Conservation (phyloP, 768 basidiomycete genomes). For the Melanogaster broomeanus region DNA sequence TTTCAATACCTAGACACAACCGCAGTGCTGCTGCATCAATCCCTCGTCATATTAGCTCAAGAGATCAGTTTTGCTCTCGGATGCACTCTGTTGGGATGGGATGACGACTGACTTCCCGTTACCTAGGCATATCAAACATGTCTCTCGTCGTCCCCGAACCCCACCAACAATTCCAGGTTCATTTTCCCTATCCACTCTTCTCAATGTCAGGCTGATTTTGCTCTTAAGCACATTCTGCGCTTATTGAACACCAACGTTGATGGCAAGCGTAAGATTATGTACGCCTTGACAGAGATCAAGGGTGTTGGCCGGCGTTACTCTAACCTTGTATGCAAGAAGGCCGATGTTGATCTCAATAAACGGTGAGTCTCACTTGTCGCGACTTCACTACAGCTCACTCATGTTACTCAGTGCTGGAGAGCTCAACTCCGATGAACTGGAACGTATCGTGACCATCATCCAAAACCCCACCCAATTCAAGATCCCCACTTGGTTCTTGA, state of each 20-base stretch:
- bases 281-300: constrained; percentile 99
- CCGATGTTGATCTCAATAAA: constrained; percentile 98
- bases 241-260: constrained; percentile 99
- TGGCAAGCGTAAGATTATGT: constrained; percentile 99
- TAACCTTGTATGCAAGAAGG: constrained; percentile 99
- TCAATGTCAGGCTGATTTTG: constrained; percentile 3
- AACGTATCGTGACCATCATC: constrained; percentile 98
- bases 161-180: constrained; percentile 93
- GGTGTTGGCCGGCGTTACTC: constrained; percentile 99
- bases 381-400: constrained; percentile 2
- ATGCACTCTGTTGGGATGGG: constrained; percentile 15
- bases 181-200: constrained; percentile 11
- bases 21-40: neutral
- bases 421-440: constrained; percentile 98
- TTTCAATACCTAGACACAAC: neutral
- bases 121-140: constrained; percentile 50
- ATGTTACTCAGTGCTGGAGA: constrained; percentile 80
- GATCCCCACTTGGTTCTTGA: constrained; percentile 99
- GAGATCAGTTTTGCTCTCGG: constrained; percentile 12
- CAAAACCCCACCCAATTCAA: constrained; percentile 99
- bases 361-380: constrained; percentile 61
- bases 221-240: constrained; percentile 92
- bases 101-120: constrained; percentile 14
- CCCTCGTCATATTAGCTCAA: neutral
- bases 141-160: constrained; percentile 96